A percentile compares a stretch with the other conserved stretches of the same genome.
These are phyloP conservation scores for Babesia bovis DNA, from an alignment of 169 alveolate species.

Conservation along the genomic window DNA sequence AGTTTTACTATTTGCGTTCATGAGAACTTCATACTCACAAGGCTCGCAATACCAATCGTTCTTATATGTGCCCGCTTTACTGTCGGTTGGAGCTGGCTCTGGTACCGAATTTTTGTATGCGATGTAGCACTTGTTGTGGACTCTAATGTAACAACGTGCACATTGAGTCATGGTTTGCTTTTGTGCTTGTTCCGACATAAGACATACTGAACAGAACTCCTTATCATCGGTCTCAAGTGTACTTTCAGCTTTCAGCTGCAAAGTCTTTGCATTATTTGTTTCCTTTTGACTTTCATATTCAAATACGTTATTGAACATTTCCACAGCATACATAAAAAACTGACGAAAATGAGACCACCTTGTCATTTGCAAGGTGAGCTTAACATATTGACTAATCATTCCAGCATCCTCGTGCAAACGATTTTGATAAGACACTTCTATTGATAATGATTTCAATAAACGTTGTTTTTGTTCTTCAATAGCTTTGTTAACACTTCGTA, in stretches of 20 bases:
- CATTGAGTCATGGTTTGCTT: conserved; percentile 61
- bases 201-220: conserved; percentile 68
- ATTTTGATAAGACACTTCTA: neutral
- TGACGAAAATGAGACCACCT: conserved; percentile 50
- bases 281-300: neutral
- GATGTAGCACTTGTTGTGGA: conserved; percentile 61
- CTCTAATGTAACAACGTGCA: conserved; percentile 55
- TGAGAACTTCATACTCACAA: conserved; percentile 24
- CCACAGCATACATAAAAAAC: conserved; percentile 10
- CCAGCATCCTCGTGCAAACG: conserved; percentile 14
- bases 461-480: conserved; percentile 11
- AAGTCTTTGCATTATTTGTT: neutral
- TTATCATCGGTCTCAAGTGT: conserved; percentile 10
- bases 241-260: neutral
- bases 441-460: neutral
- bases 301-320: conserved; percentile 10
- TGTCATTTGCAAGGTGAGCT: conserved; percentile 8
- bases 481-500: conserved; percentile 18
- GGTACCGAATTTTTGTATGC: conserved; percentile 10
- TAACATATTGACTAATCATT: conserved; percentile 11
- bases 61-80: conserved; percentile 13
- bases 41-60: conserved; percentile 39
- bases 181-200: conserved; percentile 60
- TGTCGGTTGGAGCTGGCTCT: neutral
- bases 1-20: conserved; percentile 20